Conservation (phyloP, 129 eudicot species). For the Arctium minus region DNA sequence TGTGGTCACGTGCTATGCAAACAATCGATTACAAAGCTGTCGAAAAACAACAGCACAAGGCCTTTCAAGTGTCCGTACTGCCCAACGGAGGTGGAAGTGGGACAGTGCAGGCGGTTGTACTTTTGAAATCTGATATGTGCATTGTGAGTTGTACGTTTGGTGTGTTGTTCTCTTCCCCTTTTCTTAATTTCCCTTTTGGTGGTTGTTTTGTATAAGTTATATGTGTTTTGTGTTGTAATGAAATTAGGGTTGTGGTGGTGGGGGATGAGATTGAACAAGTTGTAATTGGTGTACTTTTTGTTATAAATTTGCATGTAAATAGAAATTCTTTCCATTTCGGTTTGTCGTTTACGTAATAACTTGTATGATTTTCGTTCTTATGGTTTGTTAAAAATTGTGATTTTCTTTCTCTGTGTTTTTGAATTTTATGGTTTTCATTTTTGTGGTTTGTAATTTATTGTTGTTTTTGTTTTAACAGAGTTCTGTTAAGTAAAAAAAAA, state of each 20-base stretch:
- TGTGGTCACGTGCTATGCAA: constrained; percentile 91
- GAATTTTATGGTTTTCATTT: neutral
- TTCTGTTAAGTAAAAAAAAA: neutral
- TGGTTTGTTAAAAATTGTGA: neutral
- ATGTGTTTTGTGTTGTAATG: constrained; percentile 15
- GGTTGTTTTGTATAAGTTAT: neutral
- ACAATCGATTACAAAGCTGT: constrained; percentile 76
- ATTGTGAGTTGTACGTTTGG: constrained; percentile 17
- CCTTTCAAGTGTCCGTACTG: constrained; percentile 96
- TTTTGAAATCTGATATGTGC: constrained; percentile 34
- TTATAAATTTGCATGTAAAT: constrained; percentile 34
- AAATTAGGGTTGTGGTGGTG: constrained; percentile 2
- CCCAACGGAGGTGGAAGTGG: constrained; percentile 75
- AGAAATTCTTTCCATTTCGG: constrained; percentile 31
- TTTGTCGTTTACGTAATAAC: no score
- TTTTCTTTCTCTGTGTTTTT: neutral
- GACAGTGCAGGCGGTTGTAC: constrained; percentile 65
- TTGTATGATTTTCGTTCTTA: neutral
- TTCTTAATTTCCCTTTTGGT: neutral
- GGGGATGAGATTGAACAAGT: neutral
- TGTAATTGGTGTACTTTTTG: constrained; percentile 12
- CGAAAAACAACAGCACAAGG: constrained; percentile 75
- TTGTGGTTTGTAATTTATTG: neutral
- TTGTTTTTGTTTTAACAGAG: neutral
- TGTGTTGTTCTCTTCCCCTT: neutral